Percentiles rank a stretch among this genome's conserved stretches.
These are phyloP conservation scores for Sphaceloma murrayae DNA, from an alignment of 2,329 filamentous ascomycete species.

Conservation along the genomic window DNA sequence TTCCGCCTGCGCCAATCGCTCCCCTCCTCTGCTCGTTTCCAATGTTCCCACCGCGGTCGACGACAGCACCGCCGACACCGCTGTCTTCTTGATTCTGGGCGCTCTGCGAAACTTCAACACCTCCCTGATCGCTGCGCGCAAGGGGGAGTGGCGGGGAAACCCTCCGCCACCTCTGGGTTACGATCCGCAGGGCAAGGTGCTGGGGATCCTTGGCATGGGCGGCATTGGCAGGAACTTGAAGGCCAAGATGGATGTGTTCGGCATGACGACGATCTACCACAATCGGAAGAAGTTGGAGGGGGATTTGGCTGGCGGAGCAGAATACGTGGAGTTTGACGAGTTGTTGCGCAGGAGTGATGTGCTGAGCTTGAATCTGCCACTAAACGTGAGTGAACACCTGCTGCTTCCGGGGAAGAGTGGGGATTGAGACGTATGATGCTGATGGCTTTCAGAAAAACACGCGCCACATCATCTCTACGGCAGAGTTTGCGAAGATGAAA, in stretches of 20 bases:
- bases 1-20: conserved; percentile 55
- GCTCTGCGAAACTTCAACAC: conserved; percentile 64
- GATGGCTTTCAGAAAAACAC: conserved; percentile 47
- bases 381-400: conserved; percentile 74
- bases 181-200: conserved; percentile 66
- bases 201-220: conserved; percentile 79
- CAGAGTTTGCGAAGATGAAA: conserved; percentile 70
- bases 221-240: conserved; percentile 73
- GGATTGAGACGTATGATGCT: not conserved
- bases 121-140: conserved; percentile 55
- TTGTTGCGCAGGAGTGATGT: conserved; percentile 63
- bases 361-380: conserved; percentile 66
- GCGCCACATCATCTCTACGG: conserved; percentile 61
- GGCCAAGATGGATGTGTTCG: conserved; percentile 63
- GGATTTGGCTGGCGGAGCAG: conserved; percentile 47
- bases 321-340: conserved; percentile 65
- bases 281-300: conserved; percentile 55
- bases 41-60: conserved; percentile 76
- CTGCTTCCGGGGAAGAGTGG: not conserved
- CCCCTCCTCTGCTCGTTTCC: conserved; percentile 55
- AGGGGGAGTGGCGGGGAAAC: conserved; percentile 57
- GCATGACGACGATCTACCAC: conserved; percentile 65
- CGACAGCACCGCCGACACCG: conserved; percentile 72
- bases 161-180: conserved; percentile 52
- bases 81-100: conserved; percentile 72